These are phyloP conservation scores for Penicillium psychrosexuale DNA, from an alignment of 2,329 filamentous ascomycete species.

Conservation along the genomic window DNA sequence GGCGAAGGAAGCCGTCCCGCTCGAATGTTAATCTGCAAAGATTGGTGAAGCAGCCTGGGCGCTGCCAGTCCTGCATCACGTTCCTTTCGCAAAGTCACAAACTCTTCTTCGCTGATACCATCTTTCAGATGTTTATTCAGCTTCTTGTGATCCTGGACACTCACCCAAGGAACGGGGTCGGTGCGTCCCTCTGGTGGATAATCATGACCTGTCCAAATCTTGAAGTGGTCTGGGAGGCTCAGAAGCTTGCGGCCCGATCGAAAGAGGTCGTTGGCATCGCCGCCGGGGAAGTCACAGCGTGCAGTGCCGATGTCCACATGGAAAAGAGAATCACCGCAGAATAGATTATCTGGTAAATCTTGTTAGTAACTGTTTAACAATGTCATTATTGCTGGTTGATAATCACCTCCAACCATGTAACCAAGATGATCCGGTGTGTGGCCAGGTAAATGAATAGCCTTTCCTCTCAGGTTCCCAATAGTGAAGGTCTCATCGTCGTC, in stretches of 20 bases:
- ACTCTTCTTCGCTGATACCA: slow-evolving; percentile 44
- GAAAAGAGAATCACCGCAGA: slow-evolving; percentile 55
- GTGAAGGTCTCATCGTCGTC: slow-evolving; percentile 55
- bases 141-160: slow-evolving; percentile 47
- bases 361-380: background rate
- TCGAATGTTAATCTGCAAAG: slow-evolving; percentile 54
- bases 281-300: slow-evolving; percentile 56
- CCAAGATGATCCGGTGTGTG: slow-evolving; percentile 64
- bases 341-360: slow-evolving; percentile 43
- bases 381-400: too few species aligned
- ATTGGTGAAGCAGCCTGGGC: slow-evolving; percentile 51
- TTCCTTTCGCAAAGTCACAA: slow-evolving; percentile 44
- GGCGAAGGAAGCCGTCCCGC: slow-evolving; percentile 45
- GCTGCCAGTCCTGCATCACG: slow-evolving; percentile 46
- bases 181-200: slow-evolving; percentile 46
- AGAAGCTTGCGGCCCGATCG: slow-evolving; percentile 47
- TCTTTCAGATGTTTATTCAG: slow-evolving; percentile 51
- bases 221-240: slow-evolving; percentile 42
- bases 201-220: slow-evolving; percentile 56
- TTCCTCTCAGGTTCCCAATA: slow-evolving; percentile 50
- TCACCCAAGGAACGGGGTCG: slow-evolving; percentile 43
- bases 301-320: slow-evolving; percentile 53
- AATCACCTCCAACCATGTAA: slow-evolving; percentile 52
- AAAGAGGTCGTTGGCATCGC: slow-evolving; percentile 46
- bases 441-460: slow-evolving; percentile 58